Evolutionary conservation across 768 basidiomycete species (phyloP).

Genomic region (Mycena pura): DNA sequence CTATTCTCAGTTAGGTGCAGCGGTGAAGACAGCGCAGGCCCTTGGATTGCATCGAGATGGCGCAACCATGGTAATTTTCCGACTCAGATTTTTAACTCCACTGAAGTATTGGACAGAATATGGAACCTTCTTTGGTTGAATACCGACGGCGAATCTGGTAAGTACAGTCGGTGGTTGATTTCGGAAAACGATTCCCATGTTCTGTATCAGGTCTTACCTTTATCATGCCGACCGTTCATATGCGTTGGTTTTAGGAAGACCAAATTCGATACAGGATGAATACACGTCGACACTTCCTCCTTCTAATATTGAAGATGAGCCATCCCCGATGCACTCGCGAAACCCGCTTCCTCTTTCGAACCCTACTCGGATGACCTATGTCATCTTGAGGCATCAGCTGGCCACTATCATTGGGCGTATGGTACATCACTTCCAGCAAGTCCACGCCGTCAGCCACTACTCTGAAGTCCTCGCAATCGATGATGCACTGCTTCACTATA

Average conservation of each 20-base stretch:
- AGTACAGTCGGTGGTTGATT: conserved; percentile 9
- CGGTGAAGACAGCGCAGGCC: conserved; percentile 91
- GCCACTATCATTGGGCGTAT: conserved; percentile 88
- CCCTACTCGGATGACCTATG: conserved; percentile 87
- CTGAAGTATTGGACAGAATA: conserved; percentile 51
- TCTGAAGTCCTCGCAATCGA: conserved; percentile 83
- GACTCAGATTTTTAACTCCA: conserved; percentile 5
- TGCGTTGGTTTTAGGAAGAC: conserved; percentile 89
- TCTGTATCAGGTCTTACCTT: conserved; percentile 72
- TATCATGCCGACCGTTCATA: conserved; percentile 95
- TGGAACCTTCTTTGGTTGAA: conserved; percentile 80
- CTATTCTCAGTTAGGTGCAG: conserved; percentile 95
- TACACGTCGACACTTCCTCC: conserved; percentile 86
- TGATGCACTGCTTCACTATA: conserved; percentile 81
- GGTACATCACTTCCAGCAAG: conserved; percentile 92
- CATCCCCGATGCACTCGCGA: conserved; percentile 48
- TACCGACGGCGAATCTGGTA: conserved; percentile 92
- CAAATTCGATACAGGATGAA: conserved; percentile 87
- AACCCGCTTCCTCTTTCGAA: conserved; percentile 64
- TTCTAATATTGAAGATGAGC: conserved; percentile 73
- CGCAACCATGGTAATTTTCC: conserved; percentile 68
- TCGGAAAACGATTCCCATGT: conserved; percentile 3
- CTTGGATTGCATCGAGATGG: conserved; percentile 93
- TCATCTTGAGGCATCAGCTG: conserved; percentile 84
- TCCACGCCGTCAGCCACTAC: conserved; percentile 79